Conservation (phyloP, 1,284 basidiomycete species). For the Mycena sp. region DNA sequence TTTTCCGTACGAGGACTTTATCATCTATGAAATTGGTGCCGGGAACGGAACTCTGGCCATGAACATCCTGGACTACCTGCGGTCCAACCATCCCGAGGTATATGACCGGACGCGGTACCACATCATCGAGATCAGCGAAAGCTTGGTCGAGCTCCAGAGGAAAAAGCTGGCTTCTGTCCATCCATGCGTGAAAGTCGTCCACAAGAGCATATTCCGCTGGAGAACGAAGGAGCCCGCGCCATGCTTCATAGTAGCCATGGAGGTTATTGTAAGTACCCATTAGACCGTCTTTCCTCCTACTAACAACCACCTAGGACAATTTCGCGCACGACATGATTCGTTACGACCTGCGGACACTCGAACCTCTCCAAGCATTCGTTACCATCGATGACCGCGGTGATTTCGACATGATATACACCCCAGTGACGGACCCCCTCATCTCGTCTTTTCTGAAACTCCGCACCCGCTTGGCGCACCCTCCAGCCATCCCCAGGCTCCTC, state of each 20-base stretch:
- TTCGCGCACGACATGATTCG: conserved; percentile 97
- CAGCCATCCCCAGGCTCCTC: conserved; percentile 67
- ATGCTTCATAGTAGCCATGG: conserved; percentile 94
- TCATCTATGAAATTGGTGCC: conserved; percentile 97
- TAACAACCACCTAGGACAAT: conserved; percentile 76
- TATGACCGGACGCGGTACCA: conserved; percentile 91
- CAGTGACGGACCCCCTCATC: conserved; percentile 88
- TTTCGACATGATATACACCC: conserved; percentile 87
- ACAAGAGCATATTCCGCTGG: conserved; percentile 93
- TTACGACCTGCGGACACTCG: conserved; percentile 81
- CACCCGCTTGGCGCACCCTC: conserved; percentile 60
- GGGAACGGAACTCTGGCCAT: conserved; percentile 95
- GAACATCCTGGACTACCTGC: conserved; percentile 88
- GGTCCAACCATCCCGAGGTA: conserved; percentile 85
- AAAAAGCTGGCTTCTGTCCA: conserved; percentile 64
- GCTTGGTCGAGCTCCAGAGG: conserved; percentile 80
- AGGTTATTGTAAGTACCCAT: conserved; percentile 82
- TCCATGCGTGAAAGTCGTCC: conserved; percentile 75
- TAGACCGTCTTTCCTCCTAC: neutral
- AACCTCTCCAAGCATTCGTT: conserved; percentile 88
- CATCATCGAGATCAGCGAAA: conserved; percentile 93
- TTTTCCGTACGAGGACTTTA: conserved; percentile 95
- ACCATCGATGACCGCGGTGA: conserved; percentile 87
- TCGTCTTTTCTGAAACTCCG: conserved; percentile 75
- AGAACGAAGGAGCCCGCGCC: conserved; percentile 79